Base-by-base conservation (phyloP, 2,329 filamentous ascomycete species). In the Bipolaris oryzae region DNA sequence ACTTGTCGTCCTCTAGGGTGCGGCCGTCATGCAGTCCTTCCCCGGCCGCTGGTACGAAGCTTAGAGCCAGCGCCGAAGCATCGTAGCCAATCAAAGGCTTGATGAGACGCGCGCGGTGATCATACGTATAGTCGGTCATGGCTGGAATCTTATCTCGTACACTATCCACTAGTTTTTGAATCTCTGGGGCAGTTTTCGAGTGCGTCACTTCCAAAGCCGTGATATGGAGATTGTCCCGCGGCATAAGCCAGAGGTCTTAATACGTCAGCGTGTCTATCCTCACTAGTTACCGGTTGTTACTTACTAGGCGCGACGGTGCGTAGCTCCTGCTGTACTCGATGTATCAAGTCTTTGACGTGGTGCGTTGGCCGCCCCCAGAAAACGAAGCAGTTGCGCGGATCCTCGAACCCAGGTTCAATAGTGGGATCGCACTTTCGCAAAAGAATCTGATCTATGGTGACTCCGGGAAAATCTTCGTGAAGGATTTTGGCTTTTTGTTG, bases 61-160 rank as follows among this genome's bases (percentile, higher is more conserved):
- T 95, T 33, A 98, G 78, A 1, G 94, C 94, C 53, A 97, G 82
- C 15, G 92, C 94, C 5, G 92, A 88, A 1, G 90, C 84, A 73
- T 98, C 94, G 71, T 90, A 96, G 21, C 90, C 92, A 43, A 98
- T 75, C 73, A 89, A 82, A 1, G 94, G 94, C 74, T 90, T 95
- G 58, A 96, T 85, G 3, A 97, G 85, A 10, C 91, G 86, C 1
- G 90, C 80, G 42, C 89, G 87, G 72, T 92, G 88, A 3, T 78
- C 73, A 68, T 84, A 82, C 0, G 90, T 87, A 70, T 89, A 87
- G 69, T 88, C 85, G 5, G 86, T 84, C 62, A 96, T 85, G 9
- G 78, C 70, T 7, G 83, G 78, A 34, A 91, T 80, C 28, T 79
- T 78, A 2, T 84, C 78, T 9, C 82, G 60, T 52, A 96, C 79